Conservation (phyloP, 257 asterid genomes). For the Solanum pennellii region DNA sequence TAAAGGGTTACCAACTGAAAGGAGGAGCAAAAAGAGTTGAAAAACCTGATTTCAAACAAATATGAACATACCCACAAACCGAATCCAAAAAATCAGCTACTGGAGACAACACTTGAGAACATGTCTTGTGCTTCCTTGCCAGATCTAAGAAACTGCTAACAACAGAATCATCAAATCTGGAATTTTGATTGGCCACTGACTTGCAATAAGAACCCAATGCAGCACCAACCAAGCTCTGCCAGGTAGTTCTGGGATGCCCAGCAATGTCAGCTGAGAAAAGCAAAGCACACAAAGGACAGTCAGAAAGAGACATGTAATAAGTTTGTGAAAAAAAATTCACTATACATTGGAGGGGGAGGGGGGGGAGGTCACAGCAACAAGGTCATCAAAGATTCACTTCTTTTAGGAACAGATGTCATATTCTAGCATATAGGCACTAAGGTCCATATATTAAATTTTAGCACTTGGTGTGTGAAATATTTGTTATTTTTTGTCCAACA, state of each 20-base stretch:
- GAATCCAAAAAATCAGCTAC: conserved; percentile 76
- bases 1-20: conserved; percentile 4
- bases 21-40: not conserved
- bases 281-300: not conserved
- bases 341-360: not conserved
- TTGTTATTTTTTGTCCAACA: not conserved
- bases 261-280: conserved; percentile 15
- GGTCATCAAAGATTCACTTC: not conserved
- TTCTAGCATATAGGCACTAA: not conserved
- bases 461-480: not conserved
- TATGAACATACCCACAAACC: conserved; percentile 27
- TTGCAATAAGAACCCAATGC: conserved; percentile 51
- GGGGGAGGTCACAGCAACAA: not conserved
- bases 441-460: not conserved
- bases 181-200: conserved; percentile 24
- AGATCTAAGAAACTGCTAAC: conserved; percentile 44
- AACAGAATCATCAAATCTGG: conserved; percentile 25
- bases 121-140: conserved; percentile 49
- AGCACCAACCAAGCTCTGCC: conserved; percentile 71
- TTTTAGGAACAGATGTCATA: not conserved
- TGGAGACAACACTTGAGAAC: conserved; percentile 67
- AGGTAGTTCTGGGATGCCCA: conserved; percentile 30
- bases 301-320: conserved; percentile 1
- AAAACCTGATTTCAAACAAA: not conserved
- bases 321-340: not conserved